These are phyloP conservation scores for Rugonectria rugulosa DNA, from an alignment of 2,329 filamentous ascomycete species.

Conservation along the genomic window DNA sequence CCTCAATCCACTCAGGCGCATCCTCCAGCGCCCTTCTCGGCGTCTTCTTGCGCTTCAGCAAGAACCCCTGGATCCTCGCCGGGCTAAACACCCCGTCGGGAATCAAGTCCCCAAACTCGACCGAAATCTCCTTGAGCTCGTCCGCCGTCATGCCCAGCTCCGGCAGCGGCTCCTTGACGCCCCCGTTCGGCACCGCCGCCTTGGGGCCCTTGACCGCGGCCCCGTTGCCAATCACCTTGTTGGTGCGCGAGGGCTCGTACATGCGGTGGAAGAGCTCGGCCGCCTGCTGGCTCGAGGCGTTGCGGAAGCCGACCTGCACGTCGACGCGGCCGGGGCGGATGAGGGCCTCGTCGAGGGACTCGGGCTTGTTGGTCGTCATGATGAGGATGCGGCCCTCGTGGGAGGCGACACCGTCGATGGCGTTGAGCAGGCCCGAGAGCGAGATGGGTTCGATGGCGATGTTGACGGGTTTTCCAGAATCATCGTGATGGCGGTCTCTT, in stretches of 20 bases:
- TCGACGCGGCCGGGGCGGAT: slow-evolving; percentile 79
- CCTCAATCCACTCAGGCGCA: slow-evolving; percentile 61
- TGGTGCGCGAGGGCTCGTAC: slow-evolving; percentile 56
- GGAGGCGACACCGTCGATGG: slow-evolving; percentile 82
- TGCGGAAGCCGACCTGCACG: slow-evolving; percentile 69
- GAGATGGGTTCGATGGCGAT: slow-evolving; percentile 62
- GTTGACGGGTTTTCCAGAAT: slow-evolving; percentile 33
- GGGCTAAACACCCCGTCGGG: slow-evolving; percentile 62
- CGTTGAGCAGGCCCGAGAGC: slow-evolving; percentile 81
- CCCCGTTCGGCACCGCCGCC: slow-evolving; percentile 12
- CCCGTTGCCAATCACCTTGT: slow-evolving; percentile 17
- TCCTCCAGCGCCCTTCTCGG: slow-evolving; percentile 63
- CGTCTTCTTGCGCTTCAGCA: slow-evolving; percentile 68
- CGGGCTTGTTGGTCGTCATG: slow-evolving; percentile 82
- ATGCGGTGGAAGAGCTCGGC: slow-evolving; percentile 67
- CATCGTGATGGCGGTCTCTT: slow-evolving; percentile 23
- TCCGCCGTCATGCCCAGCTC: slow-evolving; percentile 45
- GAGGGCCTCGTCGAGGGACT: slow-evolving; percentile 76
- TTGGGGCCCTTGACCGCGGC: slow-evolving; percentile 15
- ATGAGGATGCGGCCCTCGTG: slow-evolving; percentile 82
- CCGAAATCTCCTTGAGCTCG: slow-evolving; percentile 55
- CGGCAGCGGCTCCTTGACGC: slow-evolving; percentile 19
- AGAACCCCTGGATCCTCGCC: slow-evolving; percentile 70
- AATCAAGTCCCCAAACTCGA: slow-evolving; percentile 60
- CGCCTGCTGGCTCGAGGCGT: slow-evolving; percentile 64